Conservation (phyloP, 2,329 filamentous ascomycete species). For the Trichoderma gracile region DNA sequence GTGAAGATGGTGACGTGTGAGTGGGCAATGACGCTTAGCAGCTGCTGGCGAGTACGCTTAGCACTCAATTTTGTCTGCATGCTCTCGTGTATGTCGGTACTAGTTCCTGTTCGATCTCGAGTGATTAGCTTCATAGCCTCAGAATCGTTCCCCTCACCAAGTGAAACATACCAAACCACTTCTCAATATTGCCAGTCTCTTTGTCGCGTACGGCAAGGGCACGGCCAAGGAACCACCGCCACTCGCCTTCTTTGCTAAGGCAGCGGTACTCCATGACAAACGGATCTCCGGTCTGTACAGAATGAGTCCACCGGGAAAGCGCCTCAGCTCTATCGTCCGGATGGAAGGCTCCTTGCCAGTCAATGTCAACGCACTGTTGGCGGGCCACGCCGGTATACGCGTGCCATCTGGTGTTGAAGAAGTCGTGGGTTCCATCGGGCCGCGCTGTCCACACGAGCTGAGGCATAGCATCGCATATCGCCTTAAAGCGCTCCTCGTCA, state of each 20-base stretch:
- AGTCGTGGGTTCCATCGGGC: conserved; percentile 67
- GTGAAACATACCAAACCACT: conserved; percentile 67
- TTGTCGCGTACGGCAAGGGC: conserved; percentile 68
- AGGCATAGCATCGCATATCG: conserved; percentile 73
- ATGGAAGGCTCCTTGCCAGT: conserved; percentile 67
- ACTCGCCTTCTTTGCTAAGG: conserved; percentile 64
- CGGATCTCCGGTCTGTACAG: conserved; percentile 65
- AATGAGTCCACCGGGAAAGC: conserved; percentile 59
- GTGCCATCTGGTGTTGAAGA: conserved; percentile 77
- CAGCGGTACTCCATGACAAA: conserved; percentile 73
- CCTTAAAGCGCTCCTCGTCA: conserved; percentile 72
- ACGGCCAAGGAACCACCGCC: conserved; percentile 76
- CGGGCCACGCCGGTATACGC: conserved; percentile 70
- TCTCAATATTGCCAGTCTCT: conserved; percentile 67
- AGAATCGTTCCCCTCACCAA: background rate
- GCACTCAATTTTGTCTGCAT: conserved; percentile 68
- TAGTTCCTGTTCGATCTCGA: conserved; percentile 51
- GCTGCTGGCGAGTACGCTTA: conserved; percentile 66
- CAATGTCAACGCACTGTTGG: conserved; percentile 61
- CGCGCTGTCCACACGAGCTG: conserved; percentile 74
- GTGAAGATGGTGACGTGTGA: conserved; percentile 76
- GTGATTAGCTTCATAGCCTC: background rate
- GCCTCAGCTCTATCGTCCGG: conserved; percentile 66
- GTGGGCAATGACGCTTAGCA: conserved; percentile 72
- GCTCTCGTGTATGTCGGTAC: conserved; percentile 75